Evolutionary conservation across 176 grass and related monocot genomes (phyloP), one percentile per base, ranked within the genome.

Genomic region (Poa pratensis): DNA sequence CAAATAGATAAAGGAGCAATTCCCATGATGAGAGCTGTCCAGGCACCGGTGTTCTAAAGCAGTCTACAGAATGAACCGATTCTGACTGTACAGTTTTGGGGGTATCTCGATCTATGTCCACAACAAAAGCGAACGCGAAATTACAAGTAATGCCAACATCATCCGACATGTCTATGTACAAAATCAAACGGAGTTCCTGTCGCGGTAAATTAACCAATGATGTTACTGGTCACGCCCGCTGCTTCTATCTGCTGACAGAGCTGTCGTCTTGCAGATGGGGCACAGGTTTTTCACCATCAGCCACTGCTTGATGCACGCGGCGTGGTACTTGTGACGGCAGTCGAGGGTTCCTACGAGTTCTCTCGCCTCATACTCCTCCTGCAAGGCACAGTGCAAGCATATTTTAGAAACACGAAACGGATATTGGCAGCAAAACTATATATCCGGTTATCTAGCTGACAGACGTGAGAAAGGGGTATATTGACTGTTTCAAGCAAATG

Each of bases 221-320:
- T 71, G 16, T 90, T 84, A 89, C 46, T 82, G 61, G 62, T 84
- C 81, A 87, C 34, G 80, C 77, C 85, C 73, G 65, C 77, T 69
- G 76, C 71, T 90, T 82, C 75, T 80, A 72, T 78, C 70, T 51
- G 60, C 22, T 66, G 86, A 86, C 83, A 93, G 76, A 83, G 86
- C 91, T 63, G 92, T 80, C 69, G 82, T 86, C 86, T 93, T 93
- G 92, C 88, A 93, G 75, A 93, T 88, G 69, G 92, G 92, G 86
- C 92, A 90, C 49, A 94, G 20, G 69, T 94, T 94, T 69, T 94
- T 94, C 72, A 94, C 80, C 62, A 75, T 54, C 63, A 94, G 77
- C 92, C 92, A 94, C 53, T 94, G 88, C 52, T 90, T 90, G 52
- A 93, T 90, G 91, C 91, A 93, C 24, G 5, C 30, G 18, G 49